Conservation (phyloP, 306 rosid genomes). For the Adenanthera pavonina region DNA sequence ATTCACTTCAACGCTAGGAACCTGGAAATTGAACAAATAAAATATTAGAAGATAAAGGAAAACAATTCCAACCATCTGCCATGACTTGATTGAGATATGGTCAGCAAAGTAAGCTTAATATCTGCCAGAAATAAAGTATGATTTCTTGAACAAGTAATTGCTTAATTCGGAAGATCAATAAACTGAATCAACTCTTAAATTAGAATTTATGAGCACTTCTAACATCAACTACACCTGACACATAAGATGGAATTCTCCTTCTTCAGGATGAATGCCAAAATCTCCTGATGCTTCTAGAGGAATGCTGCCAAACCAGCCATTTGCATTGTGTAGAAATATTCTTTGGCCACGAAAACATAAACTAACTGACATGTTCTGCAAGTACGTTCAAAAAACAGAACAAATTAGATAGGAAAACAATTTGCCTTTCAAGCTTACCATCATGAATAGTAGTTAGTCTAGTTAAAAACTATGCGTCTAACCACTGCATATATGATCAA, state of each 20-base stretch:
- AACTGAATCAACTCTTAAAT: constrained; percentile 8
- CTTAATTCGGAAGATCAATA: background rate
- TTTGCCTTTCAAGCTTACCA: constrained; percentile 13
- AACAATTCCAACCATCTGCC: constrained; percentile 19
- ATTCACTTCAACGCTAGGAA: constrained; percentile 90
- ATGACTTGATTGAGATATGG: background rate
- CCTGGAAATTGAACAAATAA: constrained; percentile 60
- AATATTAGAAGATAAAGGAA: constrained; percentile 36
- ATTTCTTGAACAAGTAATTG: constrained; percentile 24
- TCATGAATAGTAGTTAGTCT: constrained; percentile 17
- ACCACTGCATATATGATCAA: background rate
- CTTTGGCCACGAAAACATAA: constrained; percentile 94
- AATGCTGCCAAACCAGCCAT: constrained; percentile 90
- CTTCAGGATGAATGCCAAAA: constrained; percentile 93
- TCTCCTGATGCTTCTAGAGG: constrained; percentile 97
- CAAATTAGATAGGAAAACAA: constrained; percentile 16
- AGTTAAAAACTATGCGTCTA: constrained; percentile 30
- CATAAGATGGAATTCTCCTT: constrained; percentile 94
- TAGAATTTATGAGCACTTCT: background rate
- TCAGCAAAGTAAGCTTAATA: background rate
- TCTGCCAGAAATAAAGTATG: background rate
- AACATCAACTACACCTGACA: constrained; percentile 68
- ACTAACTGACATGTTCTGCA: constrained; percentile 79
- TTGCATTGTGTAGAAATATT: constrained; percentile 85
- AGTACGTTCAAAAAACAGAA: constrained; percentile 33